These are phyloP conservation scores for Manihot esculenta DNA, from an alignment of 441 rosid genomes.

Conservation along the genomic window DNA sequence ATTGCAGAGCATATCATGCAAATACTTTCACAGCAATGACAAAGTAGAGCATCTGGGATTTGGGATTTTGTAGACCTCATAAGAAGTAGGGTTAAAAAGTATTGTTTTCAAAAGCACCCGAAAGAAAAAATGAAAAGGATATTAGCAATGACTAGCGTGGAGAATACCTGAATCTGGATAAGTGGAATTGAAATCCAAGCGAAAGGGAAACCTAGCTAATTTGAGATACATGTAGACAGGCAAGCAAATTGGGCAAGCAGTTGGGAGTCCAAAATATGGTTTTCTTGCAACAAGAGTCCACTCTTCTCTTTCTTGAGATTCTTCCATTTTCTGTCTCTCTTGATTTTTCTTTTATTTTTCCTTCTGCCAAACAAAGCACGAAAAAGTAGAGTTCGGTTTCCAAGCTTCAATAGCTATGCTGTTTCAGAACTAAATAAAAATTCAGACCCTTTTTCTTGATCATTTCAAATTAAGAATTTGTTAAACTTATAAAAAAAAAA, in stretches of 20 bases:
- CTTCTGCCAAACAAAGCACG: neutral
- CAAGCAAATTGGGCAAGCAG: slow-evolving; percentile 85
- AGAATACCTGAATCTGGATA: slow-evolving; percentile 82
- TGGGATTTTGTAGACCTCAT: neutral
- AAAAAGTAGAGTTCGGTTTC: neutral
- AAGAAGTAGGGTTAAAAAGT: neutral
- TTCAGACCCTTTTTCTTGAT: too few species aligned
- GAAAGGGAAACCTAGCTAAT: slow-evolving; percentile 62
- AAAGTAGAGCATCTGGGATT: neutral
- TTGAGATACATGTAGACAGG: slow-evolving; percentile 84
- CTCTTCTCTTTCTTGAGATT: slow-evolving; percentile 28
- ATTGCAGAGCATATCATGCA: neutral
- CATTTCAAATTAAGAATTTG: too few species aligned
- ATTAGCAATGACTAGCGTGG: neutral
- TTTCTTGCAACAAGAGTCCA: slow-evolving; percentile 64
- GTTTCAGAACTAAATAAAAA: too few species aligned
- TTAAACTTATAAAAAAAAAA: too few species aligned
- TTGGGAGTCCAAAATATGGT: slow-evolving; percentile 75
- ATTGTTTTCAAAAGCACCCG: neutral
- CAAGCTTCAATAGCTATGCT: too few species aligned
- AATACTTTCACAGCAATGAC: neutral
- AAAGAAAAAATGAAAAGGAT: neutral
- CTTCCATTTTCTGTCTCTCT: slow-evolving; percentile 17
- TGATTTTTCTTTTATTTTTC: neutral
- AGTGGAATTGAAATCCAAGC: slow-evolving; percentile 57